Conservation (phyloP, 78 protist species). For the Dictyostelium discoideum region DNA sequence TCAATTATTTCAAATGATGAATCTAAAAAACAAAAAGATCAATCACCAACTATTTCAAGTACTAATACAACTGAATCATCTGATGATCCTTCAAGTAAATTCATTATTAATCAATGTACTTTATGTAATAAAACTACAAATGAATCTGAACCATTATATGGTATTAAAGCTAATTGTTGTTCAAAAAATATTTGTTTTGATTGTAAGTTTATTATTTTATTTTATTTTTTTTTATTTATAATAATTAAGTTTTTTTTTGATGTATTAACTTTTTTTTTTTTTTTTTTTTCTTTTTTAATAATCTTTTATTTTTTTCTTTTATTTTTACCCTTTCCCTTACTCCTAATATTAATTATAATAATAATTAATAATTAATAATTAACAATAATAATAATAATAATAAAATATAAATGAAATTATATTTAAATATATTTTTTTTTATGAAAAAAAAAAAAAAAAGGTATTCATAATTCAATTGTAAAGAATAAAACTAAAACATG, state of each 20-base stretch:
- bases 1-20: conserved; percentile 31
- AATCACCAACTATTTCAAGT: neutral
- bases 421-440: too few species aligned
- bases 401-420: too few species aligned
- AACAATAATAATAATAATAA: too few species aligned
- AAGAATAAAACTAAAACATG: conserved; percentile 5
- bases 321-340: too few species aligned
- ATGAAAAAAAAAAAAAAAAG: neutral
- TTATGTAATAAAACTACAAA: neutral
- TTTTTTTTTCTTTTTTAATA: too few species aligned
- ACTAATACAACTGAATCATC: neutral
- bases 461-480: neutral
- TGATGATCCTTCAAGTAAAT: neutral
- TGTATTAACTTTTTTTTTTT: too few species aligned
- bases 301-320: too few species aligned
- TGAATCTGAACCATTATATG: neutral
- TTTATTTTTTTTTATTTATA: too few species aligned
- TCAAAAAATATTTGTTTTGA: conserved; percentile 12
- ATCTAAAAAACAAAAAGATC: neutral
- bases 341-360: too few species aligned
- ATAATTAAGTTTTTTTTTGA: too few species aligned
- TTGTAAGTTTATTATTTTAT: neutral
- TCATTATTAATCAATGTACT: neutral
- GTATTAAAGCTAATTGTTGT: conserved; percentile 11
- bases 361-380: too few species aligned